phyloP scores from a whole-genome alignment of 257 asterid species.

The Solanum sparsipilum region DNA sequence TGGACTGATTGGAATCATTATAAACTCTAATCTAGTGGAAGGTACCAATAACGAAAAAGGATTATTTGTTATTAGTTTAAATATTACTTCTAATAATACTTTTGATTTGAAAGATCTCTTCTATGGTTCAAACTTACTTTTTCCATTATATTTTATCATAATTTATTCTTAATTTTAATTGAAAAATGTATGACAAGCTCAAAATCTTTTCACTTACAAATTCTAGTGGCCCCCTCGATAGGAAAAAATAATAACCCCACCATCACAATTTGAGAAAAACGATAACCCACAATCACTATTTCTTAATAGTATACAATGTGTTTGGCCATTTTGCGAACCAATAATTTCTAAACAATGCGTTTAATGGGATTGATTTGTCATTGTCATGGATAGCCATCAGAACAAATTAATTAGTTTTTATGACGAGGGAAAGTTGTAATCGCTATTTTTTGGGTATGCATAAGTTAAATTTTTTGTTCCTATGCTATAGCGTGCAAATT shows the following conservation, averaged over 20 bases:
- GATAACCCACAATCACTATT: neutral
- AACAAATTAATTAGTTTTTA: neutral
- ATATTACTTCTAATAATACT: neutral
- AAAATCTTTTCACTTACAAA: too few species aligned
- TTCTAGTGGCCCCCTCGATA: neutral
- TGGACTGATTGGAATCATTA: neutral
- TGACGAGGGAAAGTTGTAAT: too few species aligned
- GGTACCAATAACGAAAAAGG: neutral
- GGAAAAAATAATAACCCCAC: neutral
- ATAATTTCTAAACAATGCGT: neutral
- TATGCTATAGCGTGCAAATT: neutral
- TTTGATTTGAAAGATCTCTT: too few species aligned
- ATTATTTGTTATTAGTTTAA: neutral
- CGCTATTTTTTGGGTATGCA: neutral
- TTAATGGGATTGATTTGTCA: neutral
- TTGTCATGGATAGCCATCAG: neutral
- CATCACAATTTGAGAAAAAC: neutral
- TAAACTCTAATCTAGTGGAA: neutral
- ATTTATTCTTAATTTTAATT: too few species aligned
- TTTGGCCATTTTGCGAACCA: neutral
- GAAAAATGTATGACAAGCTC: neutral
- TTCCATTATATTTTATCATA: too few species aligned
- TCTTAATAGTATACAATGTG: neutral
- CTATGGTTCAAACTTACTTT: neutral
- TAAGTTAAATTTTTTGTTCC: too few species aligned